These are phyloP conservation scores for Pseudoperonospora humuli DNA, from an alignment of 352 stramenopile species.

Conservation along the genomic window DNA sequence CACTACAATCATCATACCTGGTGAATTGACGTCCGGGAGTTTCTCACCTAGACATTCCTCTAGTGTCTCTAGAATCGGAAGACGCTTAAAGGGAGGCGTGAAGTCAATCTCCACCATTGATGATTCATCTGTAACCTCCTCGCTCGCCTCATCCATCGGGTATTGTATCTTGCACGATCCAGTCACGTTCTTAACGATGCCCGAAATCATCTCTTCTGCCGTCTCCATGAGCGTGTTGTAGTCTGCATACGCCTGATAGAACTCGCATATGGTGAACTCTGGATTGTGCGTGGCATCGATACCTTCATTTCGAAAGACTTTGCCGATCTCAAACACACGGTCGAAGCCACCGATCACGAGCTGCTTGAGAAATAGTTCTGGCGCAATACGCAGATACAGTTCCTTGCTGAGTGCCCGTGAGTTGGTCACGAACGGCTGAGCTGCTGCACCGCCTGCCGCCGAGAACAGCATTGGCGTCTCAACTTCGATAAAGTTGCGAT, in stretches of 20 bases:
- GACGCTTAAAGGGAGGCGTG: slow-evolving; percentile 94
- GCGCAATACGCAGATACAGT: slow-evolving; percentile 93
- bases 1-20: slow-evolving; percentile 21
- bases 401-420: slow-evolving; percentile 96
- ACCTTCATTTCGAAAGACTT: slow-evolving; percentile 97
- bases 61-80: slow-evolving; percentile 94
- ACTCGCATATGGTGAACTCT: slow-evolving; percentile 99
- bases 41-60: slow-evolving; percentile 83
- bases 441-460: slow-evolving; percentile 93
- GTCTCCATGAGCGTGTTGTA: slow-evolving; percentile 98
- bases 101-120: slow-evolving; percentile 94
- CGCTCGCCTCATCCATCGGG: slow-evolving; percentile 58
- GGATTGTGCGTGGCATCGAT: slow-evolving; percentile 98
- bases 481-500: slow-evolving; percentile 72
- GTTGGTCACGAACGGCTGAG: slow-evolving; percentile 96
- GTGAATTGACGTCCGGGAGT: slow-evolving; percentile 60
- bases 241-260: slow-evolving; percentile 98
- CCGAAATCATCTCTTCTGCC: slow-evolving; percentile 95
- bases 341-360: slow-evolving; percentile 94
- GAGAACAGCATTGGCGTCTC: slow-evolving; percentile 99
- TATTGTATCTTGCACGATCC: slow-evolving; percentile 96
- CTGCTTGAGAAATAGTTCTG: slow-evolving; percentile 98
- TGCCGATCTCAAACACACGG: slow-evolving; percentile 97
- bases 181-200: slow-evolving; percentile 95
- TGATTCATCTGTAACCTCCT: slow-evolving; percentile 5